Conservation (phyloP, 2,329 filamentous ascomycete species). For the Colletotrichum sidae region DNA sequence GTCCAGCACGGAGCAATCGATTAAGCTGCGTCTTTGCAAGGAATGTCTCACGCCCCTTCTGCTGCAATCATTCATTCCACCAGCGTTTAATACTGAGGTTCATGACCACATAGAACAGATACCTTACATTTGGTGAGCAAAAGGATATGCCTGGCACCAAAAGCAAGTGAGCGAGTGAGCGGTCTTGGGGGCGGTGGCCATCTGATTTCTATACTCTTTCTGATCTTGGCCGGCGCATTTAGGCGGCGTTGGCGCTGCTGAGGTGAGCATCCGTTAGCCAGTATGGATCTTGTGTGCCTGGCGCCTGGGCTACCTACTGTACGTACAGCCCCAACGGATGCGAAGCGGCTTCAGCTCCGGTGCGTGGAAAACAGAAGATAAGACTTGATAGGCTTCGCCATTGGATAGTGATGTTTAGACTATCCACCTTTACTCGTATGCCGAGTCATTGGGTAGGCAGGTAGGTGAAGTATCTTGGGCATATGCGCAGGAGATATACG, state of each 20-base stretch:
- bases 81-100: too few relatives aligned
- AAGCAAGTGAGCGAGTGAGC: background rate
- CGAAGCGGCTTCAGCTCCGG: conserved; percentile 12
- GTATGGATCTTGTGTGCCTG: background rate
- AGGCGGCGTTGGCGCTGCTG: conserved; percentile 10
- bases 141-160: background rate
- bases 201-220: conserved; percentile 13
- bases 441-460: background rate
- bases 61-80: too few relatives aligned
- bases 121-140: conserved; percentile 7
- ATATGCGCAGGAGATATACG: too few relatives aligned
- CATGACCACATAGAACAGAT: too few relatives aligned
- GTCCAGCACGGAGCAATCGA: conserved; percentile 7
- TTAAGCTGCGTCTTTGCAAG: conserved; percentile 11
- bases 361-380: background rate
- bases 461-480: background rate
- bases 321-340: conserved; percentile 9
- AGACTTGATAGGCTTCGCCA: background rate
- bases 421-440: background rate
- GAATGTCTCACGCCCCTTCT: conserved; percentile 15
- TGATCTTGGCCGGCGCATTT: background rate
- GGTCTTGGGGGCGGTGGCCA: background rate
- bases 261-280: too few relatives aligned
- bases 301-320: background rate
- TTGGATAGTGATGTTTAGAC: conserved; percentile 7